Evolutionary conservation across 768 basidiomycete genomes (phyloP), one percentile per base, ranked within the genome.

Genomic region (Gloeophyllum trabeum): DNA sequence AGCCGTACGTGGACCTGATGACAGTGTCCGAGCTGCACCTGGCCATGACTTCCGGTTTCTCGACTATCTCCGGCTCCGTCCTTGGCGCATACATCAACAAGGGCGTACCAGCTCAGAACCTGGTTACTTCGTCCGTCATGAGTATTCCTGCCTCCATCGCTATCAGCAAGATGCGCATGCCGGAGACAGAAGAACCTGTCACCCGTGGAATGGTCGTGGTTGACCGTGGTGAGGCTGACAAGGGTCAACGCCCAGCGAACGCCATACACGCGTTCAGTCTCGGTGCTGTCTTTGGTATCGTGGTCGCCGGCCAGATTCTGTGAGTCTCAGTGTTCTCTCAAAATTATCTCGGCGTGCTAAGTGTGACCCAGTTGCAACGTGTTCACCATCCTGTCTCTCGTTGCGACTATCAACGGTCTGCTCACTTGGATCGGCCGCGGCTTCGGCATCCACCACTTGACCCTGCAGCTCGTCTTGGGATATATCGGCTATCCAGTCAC

Each of bases 141-240:
- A 85, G 81, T 58, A 94, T 96, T 46, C 92, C 92, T 16, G 92
- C 91, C 0, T 91, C 89, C 12, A 92, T 94, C 56, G 75, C 90
- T 2, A 91, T 94, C 53, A 84, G 81, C 56, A 94, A 94, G 62
- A 67, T 93, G 52, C 85, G 90, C 35, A 49, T 80, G 24, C 91
- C 91, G 0, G 91, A 94, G 63, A 58, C 69, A 21, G 90, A 91
- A 16, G 85, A 85, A 49, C 90, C 90, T 22, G 73, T 90, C 35
- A 92, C 90, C 22, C 81, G 84, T 24, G 90, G 90, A 10, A 75
- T 66, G 24, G 73, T 92, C 44, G 73, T 83, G 39, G 70, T 92
- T 43, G 85, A 89, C 58, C 81, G 86, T 48, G 90, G 87, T n/a
- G 60, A 62, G 35, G 62, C 71, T 25, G 61, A 71, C 19, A 67